Base-by-base conservation (phyloP, 805 yeast species). In the Suhomyces pyralidae region DNA sequence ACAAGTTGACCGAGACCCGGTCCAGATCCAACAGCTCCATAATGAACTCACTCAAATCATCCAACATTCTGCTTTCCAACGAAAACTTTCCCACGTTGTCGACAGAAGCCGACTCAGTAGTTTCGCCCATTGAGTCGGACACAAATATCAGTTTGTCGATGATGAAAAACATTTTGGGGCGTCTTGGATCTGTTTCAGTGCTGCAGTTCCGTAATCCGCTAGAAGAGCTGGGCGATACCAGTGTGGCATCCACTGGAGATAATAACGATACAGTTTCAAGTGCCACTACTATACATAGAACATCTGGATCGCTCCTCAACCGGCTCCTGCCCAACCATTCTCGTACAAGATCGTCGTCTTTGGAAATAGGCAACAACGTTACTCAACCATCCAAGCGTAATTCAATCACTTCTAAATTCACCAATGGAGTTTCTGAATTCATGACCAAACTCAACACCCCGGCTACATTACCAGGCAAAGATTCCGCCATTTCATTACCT, bases 401-500 rank as follows among this genome's bases (percentile, higher is more conserved):
- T 51, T 67, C 74, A 9, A 65, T 71, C 14, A 69, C 75, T n/a
- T 62, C 72, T 20, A 75, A 73, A 57, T 60, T 74, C 43, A 63
- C 74, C n/a, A 63, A 56, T n/a, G 79, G 79, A 0, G 72, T 75
- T 7, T 55, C 70, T 14, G 79, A 75, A 51, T 69, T 75, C 43
- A 74, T 75, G 76, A 73, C 72, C 14, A 74, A 71, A 53, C 61
- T 74, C 22, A 73, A 71, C 55, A 56, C 62, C 5, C 42, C 42
- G 5, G 59, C 65, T 12, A 38, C 25, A 20, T 9, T 45, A n/a
- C 50, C 30, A 32, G 28, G 48, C 24, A 48, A 45, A 12, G 59
- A 61, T 24, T 68, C 76, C 5, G 67, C 61, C 45, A 59, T 65
- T n/a, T 70, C 77, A 2, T 56, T 72, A n/a, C 72, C 66, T 34